Percentiles rank a stretch among this genome's conserved stretches.
Conservation (phyloP, 495 filamentous ascomycete genomes). For the Penicillium waksmanii region DNA sequence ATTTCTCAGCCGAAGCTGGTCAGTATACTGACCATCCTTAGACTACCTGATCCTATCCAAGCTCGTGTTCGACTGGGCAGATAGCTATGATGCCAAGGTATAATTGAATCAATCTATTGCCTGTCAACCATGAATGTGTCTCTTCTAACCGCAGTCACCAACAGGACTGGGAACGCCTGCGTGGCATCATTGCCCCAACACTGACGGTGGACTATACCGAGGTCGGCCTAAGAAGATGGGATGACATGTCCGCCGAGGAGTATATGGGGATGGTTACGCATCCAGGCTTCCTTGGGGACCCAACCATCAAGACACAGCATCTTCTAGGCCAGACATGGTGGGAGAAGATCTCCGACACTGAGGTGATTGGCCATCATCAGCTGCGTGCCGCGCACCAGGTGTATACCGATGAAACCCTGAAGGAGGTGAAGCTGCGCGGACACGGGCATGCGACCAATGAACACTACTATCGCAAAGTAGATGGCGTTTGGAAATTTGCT, state of each 20-base stretch:
- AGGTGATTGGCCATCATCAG: slow-evolving; percentile 76
- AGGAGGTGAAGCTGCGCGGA: slow-evolving; percentile 41
- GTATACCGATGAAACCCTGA: slow-evolving; percentile 29
- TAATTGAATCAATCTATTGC: not conserved
- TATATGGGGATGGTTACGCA: slow-evolving; percentile 71
- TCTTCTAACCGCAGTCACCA: not conserved
- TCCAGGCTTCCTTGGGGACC: slow-evolving; percentile 69
- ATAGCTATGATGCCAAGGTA: slow-evolving; percentile 76
- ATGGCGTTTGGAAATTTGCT: slow-evolving; percentile 83
- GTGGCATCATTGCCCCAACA: slow-evolving; percentile 72
- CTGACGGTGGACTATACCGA: slow-evolving; percentile 74
- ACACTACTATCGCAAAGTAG: slow-evolving; percentile 73
- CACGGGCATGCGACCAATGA: slow-evolving; percentile 73
- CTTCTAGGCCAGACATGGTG: slow-evolving; percentile 73
- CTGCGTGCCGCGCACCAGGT: slow-evolving; percentile 71
- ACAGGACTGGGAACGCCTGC: slow-evolving; percentile 73
- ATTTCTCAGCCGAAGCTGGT: not conserved
- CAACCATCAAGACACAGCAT: slow-evolving; percentile 73
- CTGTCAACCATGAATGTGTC: not conserved
- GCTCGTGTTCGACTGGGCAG: slow-evolving; percentile 71
- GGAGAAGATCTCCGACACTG: slow-evolving; percentile 69
- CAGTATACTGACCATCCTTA: slow-evolving; percentile 9
- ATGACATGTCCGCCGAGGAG: slow-evolving; percentile 71
- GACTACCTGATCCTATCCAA: slow-evolving; percentile 33
- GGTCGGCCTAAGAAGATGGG: slow-evolving; percentile 72